phyloP scores from a whole-genome alignment of 2,329 filamentous ascomycete species.

The Pseudogymnoascus sp. region DNA sequence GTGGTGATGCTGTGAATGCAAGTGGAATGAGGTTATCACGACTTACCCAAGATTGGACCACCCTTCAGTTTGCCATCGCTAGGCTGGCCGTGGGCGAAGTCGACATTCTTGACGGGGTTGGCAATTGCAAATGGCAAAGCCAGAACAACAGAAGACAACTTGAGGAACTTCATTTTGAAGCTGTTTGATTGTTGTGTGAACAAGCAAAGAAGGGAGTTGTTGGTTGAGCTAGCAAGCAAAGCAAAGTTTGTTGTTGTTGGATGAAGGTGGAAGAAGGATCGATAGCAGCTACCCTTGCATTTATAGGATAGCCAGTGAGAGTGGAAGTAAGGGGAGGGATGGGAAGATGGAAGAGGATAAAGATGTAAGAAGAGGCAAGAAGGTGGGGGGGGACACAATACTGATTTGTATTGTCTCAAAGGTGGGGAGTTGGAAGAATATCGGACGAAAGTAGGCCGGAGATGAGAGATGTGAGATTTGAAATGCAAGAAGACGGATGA shows the following conservation, averaged over 20 bases:
- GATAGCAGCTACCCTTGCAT: slow-evolving; percentile 3
- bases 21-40: background rate
- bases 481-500: background rate
- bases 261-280: background rate
- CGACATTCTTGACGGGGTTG: slow-evolving; percentile 10
- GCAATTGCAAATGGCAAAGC: slow-evolving; percentile 3
- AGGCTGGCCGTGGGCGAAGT: slow-evolving; percentile 48
- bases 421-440: background rate
- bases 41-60: slow-evolving; percentile 49
- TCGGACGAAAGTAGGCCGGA: background rate
- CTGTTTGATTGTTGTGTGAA: background rate
- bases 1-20: too few relatives aligned
- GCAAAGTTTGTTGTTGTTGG: background rate
- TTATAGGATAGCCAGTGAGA: slow-evolving; percentile 5
- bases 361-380: background rate
- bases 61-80: slow-evolving; percentile 53
- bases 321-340: background rate
- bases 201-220: background rate
- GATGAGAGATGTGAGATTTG: background rate
- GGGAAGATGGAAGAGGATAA: background rate
- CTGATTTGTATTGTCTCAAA: background rate
- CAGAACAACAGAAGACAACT: background rate
- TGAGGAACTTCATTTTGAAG: background rate
- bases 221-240: slow-evolving; percentile 4
- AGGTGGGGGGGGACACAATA: background rate